These are phyloP conservation scores for Flaveria floridana DNA, from an alignment of 140 eudicot species.

Conservation along the genomic window DNA sequence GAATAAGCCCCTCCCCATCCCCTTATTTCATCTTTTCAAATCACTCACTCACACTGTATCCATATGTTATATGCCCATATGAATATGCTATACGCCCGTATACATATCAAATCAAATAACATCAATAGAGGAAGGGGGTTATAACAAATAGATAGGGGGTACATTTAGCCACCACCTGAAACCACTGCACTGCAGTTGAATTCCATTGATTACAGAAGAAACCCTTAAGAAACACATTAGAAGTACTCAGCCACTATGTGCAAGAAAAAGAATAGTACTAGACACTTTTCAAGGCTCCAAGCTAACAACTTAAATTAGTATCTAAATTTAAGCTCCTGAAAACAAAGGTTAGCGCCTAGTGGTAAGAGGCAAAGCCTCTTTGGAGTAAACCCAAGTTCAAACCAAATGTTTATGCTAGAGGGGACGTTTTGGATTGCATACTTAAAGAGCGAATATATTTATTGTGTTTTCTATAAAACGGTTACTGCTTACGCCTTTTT, in stretches of 20 bases:
- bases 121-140: too few relatives aligned
- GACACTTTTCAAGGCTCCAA: not conserved
- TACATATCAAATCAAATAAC: too few relatives aligned
- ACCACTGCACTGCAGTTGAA: not conserved
- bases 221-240: slow-evolving; percentile 11
- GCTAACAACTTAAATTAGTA: not conserved
- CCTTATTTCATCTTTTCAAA: too few relatives aligned
- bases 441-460: not conserved
- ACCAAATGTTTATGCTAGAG: not conserved
- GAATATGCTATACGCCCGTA: too few relatives aligned
- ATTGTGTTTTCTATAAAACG: not conserved
- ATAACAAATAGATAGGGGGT: too few relatives aligned
- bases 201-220: not conserved
- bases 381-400: too few relatives aligned
- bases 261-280: not conserved
- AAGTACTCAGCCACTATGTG: not conserved
- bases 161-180: too few relatives aligned
- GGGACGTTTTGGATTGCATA: slow-evolving; percentile 1
- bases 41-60: too few relatives aligned
- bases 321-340: not conserved
- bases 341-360: not conserved
- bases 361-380: too few relatives aligned
- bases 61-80: too few relatives aligned
- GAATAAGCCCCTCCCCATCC: too few relatives aligned
- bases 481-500: not conserved